Evolutionary conservation across 192 early-diverging fungal species (phyloP), one percentile per base, ranked within the genome.

Genomic region (Backusella australiensis): DNA sequence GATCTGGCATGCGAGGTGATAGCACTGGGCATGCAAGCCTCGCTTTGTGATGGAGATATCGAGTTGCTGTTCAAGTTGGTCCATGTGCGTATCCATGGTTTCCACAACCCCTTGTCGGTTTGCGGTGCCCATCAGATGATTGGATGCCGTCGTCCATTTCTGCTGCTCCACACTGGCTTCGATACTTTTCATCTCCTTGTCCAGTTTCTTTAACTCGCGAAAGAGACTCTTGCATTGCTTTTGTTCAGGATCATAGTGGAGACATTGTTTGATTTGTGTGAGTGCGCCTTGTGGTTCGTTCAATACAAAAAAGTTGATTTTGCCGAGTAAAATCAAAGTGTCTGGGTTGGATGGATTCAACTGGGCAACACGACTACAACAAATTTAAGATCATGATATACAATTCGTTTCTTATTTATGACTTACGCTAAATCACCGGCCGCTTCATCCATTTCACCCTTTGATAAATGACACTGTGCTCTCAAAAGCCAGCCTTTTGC

Each of bases 191-290:
- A 96, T 74, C 35, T 83, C 85, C 79, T 96, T 94, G 41, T 95
- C 91, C 34, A 94, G 78, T 66, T 89, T 88, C 72, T 95, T 96
- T 41, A 96, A 74, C 67, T 80, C 83, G 32, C 87, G 81, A 78
- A 95, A 96, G 6, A 90, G 75, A 6, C 77, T 83, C 82, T 96
- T 96, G 88, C 97, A 99, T 35, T 82, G 39, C 80, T 94, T 95
- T 81, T 99, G 90, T 59, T 99, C 97, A 1, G 95, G 96, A 78
- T 99, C 97, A 5, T 91, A 91, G 34, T 90, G 88, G 14, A 97
- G 84, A 79, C 97, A 98, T 72, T 95, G 93, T 67, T 97, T 96
- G 74, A 94, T 84, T 72, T 87, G 85, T 0, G 85, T 76, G 36
- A 96, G 66, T 9, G 94, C 92, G 34, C 88, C 88, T 75, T 88